Conservation (phyloP, 169 alveolate genomes). For the Blepharisma undulans region DNA sequence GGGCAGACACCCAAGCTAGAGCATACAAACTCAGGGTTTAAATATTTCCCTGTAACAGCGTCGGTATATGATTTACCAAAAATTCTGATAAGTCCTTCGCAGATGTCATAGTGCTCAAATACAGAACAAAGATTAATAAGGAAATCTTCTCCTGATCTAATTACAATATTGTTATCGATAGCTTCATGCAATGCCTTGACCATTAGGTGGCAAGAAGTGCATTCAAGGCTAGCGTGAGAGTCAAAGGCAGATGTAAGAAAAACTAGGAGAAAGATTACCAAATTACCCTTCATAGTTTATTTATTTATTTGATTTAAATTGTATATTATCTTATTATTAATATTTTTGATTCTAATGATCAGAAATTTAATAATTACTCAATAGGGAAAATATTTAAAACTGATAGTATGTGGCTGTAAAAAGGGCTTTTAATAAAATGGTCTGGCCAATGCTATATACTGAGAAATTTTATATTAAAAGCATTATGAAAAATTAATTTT, state of each 20-base stretch:
- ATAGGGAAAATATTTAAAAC: not conserved
- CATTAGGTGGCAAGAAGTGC: not conserved
- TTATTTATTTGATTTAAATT: no score
- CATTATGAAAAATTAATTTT: no score
- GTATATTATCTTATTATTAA: no score
- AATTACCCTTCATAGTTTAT: not conserved
- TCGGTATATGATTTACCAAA: not conserved
- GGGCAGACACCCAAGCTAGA: not conserved
- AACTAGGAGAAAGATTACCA: not conserved
- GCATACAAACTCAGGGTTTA: not conserved
- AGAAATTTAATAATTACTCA: not conserved
- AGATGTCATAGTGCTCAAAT: not conserved
- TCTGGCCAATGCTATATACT: not conserved
- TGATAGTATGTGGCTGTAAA: not conserved
- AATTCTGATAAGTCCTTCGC: not conserved
- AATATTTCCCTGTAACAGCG: not conserved
- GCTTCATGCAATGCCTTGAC: not conserved
- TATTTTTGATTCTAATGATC: not conserved
- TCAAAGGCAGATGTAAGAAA: not conserved
- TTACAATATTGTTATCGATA: not conserved
- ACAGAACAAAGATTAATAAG: not conserved
- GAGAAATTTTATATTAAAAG: no score
- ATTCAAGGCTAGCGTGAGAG: not conserved
- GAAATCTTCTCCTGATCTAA: not conserved
- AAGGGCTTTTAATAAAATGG: not conserved